Evolutionary conservation across 2,329 filamentous ascomycete species (phyloP).

Genomic region (Xylaria sp.): DNA sequence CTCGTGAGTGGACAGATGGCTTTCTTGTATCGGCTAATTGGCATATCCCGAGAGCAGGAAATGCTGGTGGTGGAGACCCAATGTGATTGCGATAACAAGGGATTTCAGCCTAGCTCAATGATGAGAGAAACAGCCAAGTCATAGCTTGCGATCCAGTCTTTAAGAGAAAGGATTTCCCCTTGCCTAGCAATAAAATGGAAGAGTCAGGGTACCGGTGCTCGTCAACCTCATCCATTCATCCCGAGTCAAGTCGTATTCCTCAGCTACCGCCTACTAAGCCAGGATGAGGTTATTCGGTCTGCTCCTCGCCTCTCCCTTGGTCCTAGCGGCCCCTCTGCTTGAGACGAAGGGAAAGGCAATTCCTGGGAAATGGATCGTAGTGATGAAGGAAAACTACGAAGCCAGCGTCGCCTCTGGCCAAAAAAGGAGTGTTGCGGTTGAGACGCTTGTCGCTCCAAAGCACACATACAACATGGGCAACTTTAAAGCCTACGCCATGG

Average conservation of each 20-base stretch:
- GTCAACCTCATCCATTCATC: slow-evolving; percentile 1
- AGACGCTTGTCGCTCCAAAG: slow-evolving; percentile 32
- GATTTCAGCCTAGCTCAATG: slow-evolving; percentile 7
- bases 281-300: slow-evolving; percentile 43
- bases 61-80: slow-evolving; percentile 13
- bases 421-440: slow-evolving; percentile 28
- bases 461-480: slow-evolving; percentile 42
- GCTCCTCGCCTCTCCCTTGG: slow-evolving; percentile 37
- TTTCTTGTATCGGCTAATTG: slow-evolving; percentile 31
- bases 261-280: slow-evolving; percentile 4
- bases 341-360: slow-evolving; percentile 39
- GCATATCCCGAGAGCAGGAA: slow-evolving; percentile 10
- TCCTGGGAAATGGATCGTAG: slow-evolving; percentile 45
- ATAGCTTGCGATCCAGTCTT: slow-evolving; percentile 22
- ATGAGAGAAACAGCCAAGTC: slow-evolving; percentile 2
- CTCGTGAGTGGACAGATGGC: slow-evolving; percentile 9
- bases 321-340: slow-evolving; percentile 43
- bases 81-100: slow-evolving; percentile 8
- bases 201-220: neutral
- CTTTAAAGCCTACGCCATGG: slow-evolving; percentile 44
- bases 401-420: slow-evolving; percentile 19
- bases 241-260: neutral
- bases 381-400: slow-evolving; percentile 43
- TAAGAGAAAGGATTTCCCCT: slow-evolving; percentile 22
- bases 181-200: neutral